These are phyloP conservation scores for Chytriomyces sp. DNA, from an alignment of 192 early-diverging fungal genomes.

Conservation along the genomic window DNA sequence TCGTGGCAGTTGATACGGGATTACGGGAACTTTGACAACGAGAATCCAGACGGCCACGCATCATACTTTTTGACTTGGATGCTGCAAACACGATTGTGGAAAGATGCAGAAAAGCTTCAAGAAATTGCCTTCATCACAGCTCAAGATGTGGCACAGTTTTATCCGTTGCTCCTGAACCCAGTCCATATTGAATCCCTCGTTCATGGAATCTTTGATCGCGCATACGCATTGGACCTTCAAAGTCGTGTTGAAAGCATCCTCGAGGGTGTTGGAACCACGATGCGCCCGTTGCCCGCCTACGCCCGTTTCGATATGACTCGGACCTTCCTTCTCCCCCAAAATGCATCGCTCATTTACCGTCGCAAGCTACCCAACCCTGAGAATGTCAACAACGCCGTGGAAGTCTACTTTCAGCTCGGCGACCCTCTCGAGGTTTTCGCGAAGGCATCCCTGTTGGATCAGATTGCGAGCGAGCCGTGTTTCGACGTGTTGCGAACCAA, in stretches of 20 bases:
- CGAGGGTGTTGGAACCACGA: conserved; percentile 7
- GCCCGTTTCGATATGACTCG: conserved; percentile 56
- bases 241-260: conserved; percentile 62
- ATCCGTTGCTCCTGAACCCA: conserved; percentile 64
- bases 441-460: conserved; percentile 72
- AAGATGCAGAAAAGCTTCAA: conserved; percentile 74
- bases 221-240: conserved; percentile 63
- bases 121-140: conserved; percentile 71
- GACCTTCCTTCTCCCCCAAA: conserved; percentile 53
- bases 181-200: conserved; percentile 77
- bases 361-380: conserved; percentile 67
- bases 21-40: conserved; percentile 76
- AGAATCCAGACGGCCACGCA: conserved; percentile 79
- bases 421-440: conserved; percentile 63
- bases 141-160: conserved; percentile 74
- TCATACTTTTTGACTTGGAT: conserved; percentile 75
- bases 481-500: conserved; percentile 97
- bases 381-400: conserved; percentile 88
- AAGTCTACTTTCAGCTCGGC: conserved; percentile 83
- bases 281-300: conserved; percentile 58
- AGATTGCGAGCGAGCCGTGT: conserved; percentile 84
- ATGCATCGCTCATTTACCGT: conserved; percentile 18
- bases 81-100: conserved; percentile 78
- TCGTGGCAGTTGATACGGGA: conserved; percentile 56
- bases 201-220: conserved; percentile 76